These are phyloP conservation scores for Podila verticillata DNA, from an alignment of 192 early-diverging fungal genomes.

Conservation along the genomic window DNA sequence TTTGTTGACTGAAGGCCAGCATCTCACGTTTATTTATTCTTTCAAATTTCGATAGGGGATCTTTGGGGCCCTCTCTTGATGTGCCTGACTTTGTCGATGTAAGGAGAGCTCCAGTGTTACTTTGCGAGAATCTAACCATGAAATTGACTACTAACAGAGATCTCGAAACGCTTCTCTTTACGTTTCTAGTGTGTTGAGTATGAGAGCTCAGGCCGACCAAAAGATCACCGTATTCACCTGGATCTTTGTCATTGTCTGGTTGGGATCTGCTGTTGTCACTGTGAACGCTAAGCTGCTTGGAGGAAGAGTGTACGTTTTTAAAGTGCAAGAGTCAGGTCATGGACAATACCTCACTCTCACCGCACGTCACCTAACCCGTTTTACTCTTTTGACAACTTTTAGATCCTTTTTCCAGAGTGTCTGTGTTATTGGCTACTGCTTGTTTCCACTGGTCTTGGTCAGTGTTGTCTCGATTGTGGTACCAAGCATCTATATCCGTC, in stretches of 20 bases:
- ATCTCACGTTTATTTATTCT: constrained; percentile 46
- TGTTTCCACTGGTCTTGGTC: constrained; percentile 91
- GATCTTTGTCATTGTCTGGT: constrained; percentile 95
- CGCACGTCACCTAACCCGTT: neutral
- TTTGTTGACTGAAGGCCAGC: constrained; percentile 32
- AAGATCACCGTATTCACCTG: constrained; percentile 88
- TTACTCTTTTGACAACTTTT: constrained; percentile 5
- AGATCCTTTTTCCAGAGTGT: constrained; percentile 98
- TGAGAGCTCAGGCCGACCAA: constrained; percentile 82
- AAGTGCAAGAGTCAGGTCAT: neutral
- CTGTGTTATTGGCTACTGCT: constrained; percentile 96
- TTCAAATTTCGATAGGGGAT: constrained; percentile 74
- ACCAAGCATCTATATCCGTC: constrained; percentile 70
- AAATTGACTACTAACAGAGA: neutral
- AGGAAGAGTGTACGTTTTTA: constrained; percentile 78
- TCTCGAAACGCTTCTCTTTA: too few species aligned
- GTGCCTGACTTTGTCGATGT: constrained; percentile 91
- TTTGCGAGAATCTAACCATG: neutral
- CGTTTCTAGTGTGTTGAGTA: constrained; percentile 73
- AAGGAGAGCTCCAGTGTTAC: constrained; percentile 21
- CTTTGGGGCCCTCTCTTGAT: constrained; percentile 97
- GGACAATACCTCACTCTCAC: neutral
- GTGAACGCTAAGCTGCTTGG: constrained; percentile 96
- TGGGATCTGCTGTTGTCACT: constrained; percentile 93
- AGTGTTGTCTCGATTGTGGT: constrained; percentile 78